These are phyloP conservation scores for Aspergillus affinis DNA, from an alignment of 495 filamentous ascomycete genomes.

Conservation along the genomic window DNA sequence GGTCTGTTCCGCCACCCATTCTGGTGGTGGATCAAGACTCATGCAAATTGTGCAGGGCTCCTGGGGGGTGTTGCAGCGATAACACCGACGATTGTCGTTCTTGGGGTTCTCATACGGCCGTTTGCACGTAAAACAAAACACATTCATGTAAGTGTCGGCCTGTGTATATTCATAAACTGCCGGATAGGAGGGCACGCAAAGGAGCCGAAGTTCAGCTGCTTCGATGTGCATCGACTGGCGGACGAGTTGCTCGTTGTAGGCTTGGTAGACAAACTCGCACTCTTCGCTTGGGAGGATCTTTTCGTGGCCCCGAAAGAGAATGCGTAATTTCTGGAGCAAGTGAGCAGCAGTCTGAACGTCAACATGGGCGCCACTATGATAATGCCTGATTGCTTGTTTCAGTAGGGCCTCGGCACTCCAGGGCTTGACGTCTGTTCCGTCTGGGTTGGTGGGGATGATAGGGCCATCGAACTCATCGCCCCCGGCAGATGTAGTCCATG, in stretches of 20 bases:
- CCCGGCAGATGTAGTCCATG: constrained; percentile 17
- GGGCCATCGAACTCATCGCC: constrained; percentile 28
- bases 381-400: constrained; percentile 44
- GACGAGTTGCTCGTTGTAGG: constrained; percentile 65
- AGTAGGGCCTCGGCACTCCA: constrained; percentile 51
- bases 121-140: constrained; percentile 49
- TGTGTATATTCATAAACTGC: constrained; percentile 60
- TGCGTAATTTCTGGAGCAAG: constrained; percentile 45
- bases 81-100: constrained; percentile 42
- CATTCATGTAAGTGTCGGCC: constrained; percentile 46
- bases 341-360: constrained; percentile 50
- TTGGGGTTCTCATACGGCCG: constrained; percentile 45
- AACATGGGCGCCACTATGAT: constrained; percentile 41
- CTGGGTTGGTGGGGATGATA: constrained; percentile 31
- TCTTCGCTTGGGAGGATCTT: constrained; percentile 46
- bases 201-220: constrained; percentile 66
- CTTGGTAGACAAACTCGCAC: constrained; percentile 54
- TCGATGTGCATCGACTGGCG: constrained; percentile 64
- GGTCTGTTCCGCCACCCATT: constrained; percentile 44
- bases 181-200: constrained; percentile 60
- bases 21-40: constrained; percentile 46
- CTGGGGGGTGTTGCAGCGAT: constrained; percentile 45
- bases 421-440: constrained; percentile 38
- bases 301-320: constrained; percentile 41
- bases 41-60: constrained; percentile 48